Conservation (phyloP, 2,329 filamentous ascomycete species). For the Alternaria arbusti region DNA sequence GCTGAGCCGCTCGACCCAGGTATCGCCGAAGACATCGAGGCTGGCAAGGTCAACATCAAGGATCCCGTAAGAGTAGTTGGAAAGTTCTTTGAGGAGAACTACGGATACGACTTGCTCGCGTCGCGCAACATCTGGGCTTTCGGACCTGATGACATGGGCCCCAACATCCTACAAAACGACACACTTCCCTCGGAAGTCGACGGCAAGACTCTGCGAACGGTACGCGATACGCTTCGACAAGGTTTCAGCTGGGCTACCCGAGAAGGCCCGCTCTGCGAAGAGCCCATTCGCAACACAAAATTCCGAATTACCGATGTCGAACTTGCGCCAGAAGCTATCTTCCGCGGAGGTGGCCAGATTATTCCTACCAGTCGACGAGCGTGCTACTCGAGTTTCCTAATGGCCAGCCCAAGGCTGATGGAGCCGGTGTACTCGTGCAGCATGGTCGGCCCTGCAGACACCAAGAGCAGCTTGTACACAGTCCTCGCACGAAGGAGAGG, state of each 20-base stretch:
- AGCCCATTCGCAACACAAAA: conserved; percentile 97
- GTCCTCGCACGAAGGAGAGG: conserved; percentile 86
- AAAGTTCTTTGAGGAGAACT: conserved; percentile 96
- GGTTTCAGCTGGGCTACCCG: conserved; percentile 96
- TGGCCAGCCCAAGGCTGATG: conserved; percentile 96
- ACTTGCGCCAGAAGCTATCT: conserved; percentile 88
- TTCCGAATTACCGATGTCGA: conserved; percentile 94
- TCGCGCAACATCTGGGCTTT: conserved; percentile 98
- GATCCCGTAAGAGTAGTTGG: conserved; percentile 92
- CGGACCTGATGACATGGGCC: conserved; percentile 90
- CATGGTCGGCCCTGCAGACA: conserved; percentile 90
- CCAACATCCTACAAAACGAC: conserved; percentile 96
- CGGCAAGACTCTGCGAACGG: conserved; percentile 84
- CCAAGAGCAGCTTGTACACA: conserved; percentile 88
- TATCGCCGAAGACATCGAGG: conserved; percentile 93
- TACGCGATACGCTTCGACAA: conserved; percentile 91
- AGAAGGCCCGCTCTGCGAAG: conserved; percentile 96
- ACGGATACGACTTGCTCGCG: conserved; percentile 95
- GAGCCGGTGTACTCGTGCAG: conserved; percentile 92
- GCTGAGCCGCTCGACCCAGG: conserved; percentile 95
- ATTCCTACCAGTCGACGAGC: conserved; percentile 93
- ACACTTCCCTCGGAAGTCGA: conserved; percentile 94
- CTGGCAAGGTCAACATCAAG: conserved; percentile 85
- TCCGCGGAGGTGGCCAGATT: conserved; percentile 93
- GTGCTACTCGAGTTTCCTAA: conserved; percentile 94